Conservation (phyloP, 495 filamentous ascomycete species). For the Penicillium lividum region DNA sequence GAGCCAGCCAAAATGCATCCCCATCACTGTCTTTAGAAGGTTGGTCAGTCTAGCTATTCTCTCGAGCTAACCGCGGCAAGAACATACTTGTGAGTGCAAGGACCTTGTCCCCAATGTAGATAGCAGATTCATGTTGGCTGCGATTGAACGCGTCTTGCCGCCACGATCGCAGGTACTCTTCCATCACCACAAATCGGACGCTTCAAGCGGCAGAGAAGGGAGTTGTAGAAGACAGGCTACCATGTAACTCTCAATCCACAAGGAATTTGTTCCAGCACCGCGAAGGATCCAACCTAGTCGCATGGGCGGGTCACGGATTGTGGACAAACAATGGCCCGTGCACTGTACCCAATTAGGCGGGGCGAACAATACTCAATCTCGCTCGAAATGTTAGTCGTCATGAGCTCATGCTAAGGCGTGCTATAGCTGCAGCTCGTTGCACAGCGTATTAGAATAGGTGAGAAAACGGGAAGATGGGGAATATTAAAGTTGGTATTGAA, state of each 20-base stretch:
- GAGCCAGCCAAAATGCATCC: conserved; percentile 92
- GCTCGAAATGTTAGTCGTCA: neutral
- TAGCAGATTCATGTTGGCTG: conserved; percentile 91
- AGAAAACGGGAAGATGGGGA: neutral
- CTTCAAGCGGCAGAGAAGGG: neutral
- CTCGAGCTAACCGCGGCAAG: neutral
- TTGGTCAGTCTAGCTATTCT: conserved; percentile 21
- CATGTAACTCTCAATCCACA: neutral
- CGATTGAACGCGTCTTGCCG: conserved; percentile 89
- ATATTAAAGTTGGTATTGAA: neutral
- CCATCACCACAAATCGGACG: conserved; percentile 56
- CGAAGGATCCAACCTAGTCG: conserved; percentile 18
- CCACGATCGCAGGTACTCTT: conserved; percentile 89
- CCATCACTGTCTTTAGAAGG: conserved; percentile 71
- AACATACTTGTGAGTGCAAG: conserved; percentile 82
- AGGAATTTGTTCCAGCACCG: conserved; percentile 1
- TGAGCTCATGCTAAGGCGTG: neutral
- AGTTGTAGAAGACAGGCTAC: neutral
- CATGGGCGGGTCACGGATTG: conserved; percentile 26
- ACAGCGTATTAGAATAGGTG: neutral
- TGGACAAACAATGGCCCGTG: conserved; percentile 33
- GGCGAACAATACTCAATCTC: neutral
- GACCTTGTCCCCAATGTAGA: conserved; percentile 96
- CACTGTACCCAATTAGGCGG: conserved; percentile 1
- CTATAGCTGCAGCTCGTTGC: neutral